Percentiles rank a stretch among this genome's conserved stretches.
These are phyloP conservation scores for Aspergillus tanneri DNA, from an alignment of 2,329 filamentous ascomycete species.

Conservation along the genomic window DNA sequence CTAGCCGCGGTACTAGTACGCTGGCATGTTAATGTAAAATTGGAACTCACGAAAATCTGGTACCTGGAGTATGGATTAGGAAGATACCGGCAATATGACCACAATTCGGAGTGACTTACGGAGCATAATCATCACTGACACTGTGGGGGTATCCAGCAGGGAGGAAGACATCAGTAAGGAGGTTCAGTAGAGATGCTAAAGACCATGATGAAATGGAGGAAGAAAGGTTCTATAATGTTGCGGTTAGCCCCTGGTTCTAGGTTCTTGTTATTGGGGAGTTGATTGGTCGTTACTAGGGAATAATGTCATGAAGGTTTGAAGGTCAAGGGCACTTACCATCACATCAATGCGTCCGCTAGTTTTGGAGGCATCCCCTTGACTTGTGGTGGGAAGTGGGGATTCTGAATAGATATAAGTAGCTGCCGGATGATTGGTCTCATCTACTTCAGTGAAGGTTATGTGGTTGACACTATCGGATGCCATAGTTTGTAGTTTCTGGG, in stretches of 20 bases:
- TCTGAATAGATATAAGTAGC: conserved; percentile 51
- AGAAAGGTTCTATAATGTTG: conserved; percentile 19
- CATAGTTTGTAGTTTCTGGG: too few species aligned
- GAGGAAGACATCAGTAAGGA: conserved; percentile 70
- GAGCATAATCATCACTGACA: conserved; percentile 79
- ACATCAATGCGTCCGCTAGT: conserved; percentile 47
- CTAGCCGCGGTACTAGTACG: not conserved
- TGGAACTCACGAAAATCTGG: conserved; percentile 61
- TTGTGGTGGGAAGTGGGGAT: conserved; percentile 10
- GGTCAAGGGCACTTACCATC: conserved; percentile 26
- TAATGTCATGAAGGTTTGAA: not conserved
- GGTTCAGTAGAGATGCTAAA: conserved; percentile 30
- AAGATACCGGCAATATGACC: not conserved
- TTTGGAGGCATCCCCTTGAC: conserved; percentile 3
- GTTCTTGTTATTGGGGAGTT: not conserved
- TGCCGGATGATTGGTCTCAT: conserved; percentile 52
- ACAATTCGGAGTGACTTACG: conserved; percentile 51
- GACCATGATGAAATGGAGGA: conserved; percentile 25
- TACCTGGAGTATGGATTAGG: conserved; percentile 50
- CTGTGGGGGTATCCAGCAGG: conserved; percentile 86
- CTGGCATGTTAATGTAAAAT: not conserved
- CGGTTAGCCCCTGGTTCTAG: too few species aligned
- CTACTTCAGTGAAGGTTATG: conserved; percentile 38
- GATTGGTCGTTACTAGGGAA: not conserved
- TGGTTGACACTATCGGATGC: conserved; percentile 6